Evolutionary conservation across 306 rosid species (phyloP).

Genomic region (Arachis hypogaea): DNA sequence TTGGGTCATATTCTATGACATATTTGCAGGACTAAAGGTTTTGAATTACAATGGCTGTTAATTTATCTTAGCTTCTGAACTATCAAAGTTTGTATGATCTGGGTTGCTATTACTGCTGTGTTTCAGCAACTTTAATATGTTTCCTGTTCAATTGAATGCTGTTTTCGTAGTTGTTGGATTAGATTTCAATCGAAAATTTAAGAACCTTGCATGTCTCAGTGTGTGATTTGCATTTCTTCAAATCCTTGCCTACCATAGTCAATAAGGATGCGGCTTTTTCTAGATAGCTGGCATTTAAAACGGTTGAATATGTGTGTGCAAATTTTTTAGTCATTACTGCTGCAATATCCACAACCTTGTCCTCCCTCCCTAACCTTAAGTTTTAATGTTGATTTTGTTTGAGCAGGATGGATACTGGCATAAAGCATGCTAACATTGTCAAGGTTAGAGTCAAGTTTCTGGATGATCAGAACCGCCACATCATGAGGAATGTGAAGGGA

Average conservation of each 20-base stretch:
- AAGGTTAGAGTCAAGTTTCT: constrained; percentile 56
- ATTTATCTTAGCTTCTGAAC: too few species aligned
- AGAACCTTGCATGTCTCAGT: background rate
- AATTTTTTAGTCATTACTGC: too few species aligned
- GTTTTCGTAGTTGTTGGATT: background rate
- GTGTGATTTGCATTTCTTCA: background rate
- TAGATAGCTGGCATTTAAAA: background rate
- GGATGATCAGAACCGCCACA: constrained; percentile 56
- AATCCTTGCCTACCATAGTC: background rate
- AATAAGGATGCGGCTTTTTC: background rate
- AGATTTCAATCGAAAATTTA: too few species aligned
- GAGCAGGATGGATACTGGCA: constrained; percentile 52
- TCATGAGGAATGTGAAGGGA: constrained; percentile 59
- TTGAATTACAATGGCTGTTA: background rate
- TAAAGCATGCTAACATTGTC: constrained; percentile 51
- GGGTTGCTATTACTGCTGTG: too few species aligned
- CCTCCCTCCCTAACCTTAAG: background rate
- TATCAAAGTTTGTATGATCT: too few species aligned
- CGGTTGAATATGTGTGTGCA: background rate
- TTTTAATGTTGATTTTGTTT: constrained; percentile 8
- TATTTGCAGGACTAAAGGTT: background rate
- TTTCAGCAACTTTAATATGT: background rate
- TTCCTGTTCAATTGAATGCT: background rate
- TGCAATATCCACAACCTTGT: background rate
- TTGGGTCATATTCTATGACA: background rate